phyloP scores from a whole-genome alignment of 352 stramenopile genomes.

The Phytopythium ostracodes region DNA sequence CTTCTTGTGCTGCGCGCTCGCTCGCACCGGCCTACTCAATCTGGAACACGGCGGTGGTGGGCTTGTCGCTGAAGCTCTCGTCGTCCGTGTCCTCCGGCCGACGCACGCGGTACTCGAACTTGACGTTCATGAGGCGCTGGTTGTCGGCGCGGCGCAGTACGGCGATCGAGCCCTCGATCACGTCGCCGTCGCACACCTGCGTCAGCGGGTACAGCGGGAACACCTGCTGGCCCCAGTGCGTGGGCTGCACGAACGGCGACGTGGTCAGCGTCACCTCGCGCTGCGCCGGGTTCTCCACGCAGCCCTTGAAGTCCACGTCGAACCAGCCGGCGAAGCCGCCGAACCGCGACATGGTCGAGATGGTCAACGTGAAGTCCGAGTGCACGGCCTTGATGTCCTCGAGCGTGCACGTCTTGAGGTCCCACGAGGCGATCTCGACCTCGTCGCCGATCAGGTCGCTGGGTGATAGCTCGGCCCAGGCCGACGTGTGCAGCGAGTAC shows the following conservation, averaged over 20 bases:
- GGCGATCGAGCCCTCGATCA: constrained; percentile 63
- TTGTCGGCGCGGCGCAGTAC: constrained; percentile 80
- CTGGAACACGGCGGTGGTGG: constrained; percentile 71
- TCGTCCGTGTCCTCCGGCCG: constrained; percentile 53
- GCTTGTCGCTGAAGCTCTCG: constrained; percentile 32
- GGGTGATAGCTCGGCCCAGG: constrained; percentile 73
- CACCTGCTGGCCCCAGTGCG: constrained; percentile 86
- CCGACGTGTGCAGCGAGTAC: constrained; percentile 84
- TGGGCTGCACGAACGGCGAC: constrained; percentile 87
- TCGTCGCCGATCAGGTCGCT: constrained; percentile 83
- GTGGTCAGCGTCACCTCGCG: constrained; percentile 88
- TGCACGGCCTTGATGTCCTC: constrained; percentile 81
- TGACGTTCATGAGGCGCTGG: constrained; percentile 88
- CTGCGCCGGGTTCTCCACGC: constrained; percentile 60
- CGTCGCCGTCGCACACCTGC: constrained; percentile 81
- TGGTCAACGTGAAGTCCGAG: constrained; percentile 63
- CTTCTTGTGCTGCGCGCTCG: not conserved
- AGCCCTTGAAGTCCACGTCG: constrained; percentile 98
- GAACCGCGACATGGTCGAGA: constrained; percentile 88
- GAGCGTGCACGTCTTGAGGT: constrained; percentile 82
- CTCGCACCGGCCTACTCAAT: constrained; percentile 51
- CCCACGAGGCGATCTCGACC: constrained; percentile 72
- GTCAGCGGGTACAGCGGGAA: constrained; percentile 80
- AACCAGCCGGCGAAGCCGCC: constrained; percentile 99
- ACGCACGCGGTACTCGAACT: constrained; percentile 75